These are phyloP conservation scores for Domatiomyces globalis DNA, from an alignment of 2,329 filamentous ascomycete genomes.

Conservation along the genomic window DNA sequence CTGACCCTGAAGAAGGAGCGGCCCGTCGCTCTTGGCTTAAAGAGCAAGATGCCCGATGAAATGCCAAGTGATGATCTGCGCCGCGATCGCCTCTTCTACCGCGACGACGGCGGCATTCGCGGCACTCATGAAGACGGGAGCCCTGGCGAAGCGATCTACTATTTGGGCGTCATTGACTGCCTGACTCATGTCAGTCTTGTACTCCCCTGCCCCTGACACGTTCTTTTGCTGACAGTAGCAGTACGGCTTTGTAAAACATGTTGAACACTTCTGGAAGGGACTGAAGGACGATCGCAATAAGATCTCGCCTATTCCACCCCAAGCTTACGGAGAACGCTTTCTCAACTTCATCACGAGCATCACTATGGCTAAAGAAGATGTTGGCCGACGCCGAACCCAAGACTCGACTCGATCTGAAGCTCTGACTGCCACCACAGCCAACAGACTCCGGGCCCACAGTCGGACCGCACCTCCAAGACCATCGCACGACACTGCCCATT, in stretches of 20 bases:
- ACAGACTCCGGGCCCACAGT: not conserved
- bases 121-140: slow-evolving; percentile 83
- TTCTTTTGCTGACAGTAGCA: slow-evolving; percentile 25
- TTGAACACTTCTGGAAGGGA: slow-evolving; percentile 96
- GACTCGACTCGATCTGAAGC: slow-evolving; percentile 8
- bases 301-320: slow-evolving; percentile 83
- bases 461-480: not conserved
- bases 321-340: slow-evolving; percentile 86
- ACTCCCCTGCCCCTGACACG: slow-evolving; percentile 2
- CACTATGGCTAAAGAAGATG: slow-evolving; percentile 81
- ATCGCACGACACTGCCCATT: not conserved
- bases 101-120: slow-evolving; percentile 81
- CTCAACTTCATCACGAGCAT: slow-evolving; percentile 80
- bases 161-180: slow-evolving; percentile 95
- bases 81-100: slow-evolving; percentile 73
- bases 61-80: slow-evolving; percentile 53
- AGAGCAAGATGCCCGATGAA: slow-evolving; percentile 79
- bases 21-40: slow-evolving; percentile 79
- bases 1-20: slow-evolving; percentile 87
- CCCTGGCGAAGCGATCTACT: slow-evolving; percentile 86
- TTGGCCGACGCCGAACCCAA: slow-evolving; percentile 37
- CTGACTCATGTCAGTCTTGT: slow-evolving; percentile 68
- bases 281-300: slow-evolving; percentile 67
- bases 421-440: slow-evolving; percentile 4
- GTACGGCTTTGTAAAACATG: slow-evolving; percentile 89